Base-by-base conservation (phyloP, 2,329 filamentous ascomycete genomes). In the Nemania sp. region DNA sequence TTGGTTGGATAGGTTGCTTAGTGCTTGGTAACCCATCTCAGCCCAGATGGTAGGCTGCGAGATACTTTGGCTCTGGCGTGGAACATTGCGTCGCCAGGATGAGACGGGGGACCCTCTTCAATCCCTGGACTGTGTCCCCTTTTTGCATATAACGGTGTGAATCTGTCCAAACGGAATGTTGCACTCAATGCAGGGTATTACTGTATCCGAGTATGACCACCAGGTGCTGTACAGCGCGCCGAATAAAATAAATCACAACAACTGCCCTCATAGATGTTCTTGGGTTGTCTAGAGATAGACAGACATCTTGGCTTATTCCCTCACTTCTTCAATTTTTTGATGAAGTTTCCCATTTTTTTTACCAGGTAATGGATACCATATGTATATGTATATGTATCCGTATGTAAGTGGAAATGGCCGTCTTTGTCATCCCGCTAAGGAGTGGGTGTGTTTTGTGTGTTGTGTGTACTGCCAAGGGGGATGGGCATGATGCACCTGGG, bases 11-110 rank as follows among this genome's bases (percentile, higher is more conserved):
- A 38, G 43, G 58, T 32, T 49, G 63, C 53, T 64, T 61, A 32
- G 54, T 49, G 63, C 53, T 64, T 61, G 41, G 54, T 54, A 55
- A 62, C n/a, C 45, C 43, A 52, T 22, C 43, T 63, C 65, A 61
- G 43, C 65, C n/a, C 45, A 22, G 62, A 62, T 68, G 62, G 59
- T 68, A 62, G 62, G 62, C 66, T 66, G 58, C 62, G 41, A 62
- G 65, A 64, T 67, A 52, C 55, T 43, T 56, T 54, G 26, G 51
- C 45, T 58, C 24, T 53, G 54, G 43, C 47, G 26, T 56, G 60
- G 52, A 55, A 63, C 52, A 55, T 51, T 35, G 62, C 55, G 51
- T 65, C 51, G 63, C 24, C 15, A 26, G n/a, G 47, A 58, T 45
- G 65, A 41, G 45, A 56, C 24, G 51, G 32, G 32, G 32, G 29